Evolutionary conservation across 768 basidiomycete genomes (phyloP), one percentile per base, ranked within the genome.

Genomic region (Suillus paluster): DNA sequence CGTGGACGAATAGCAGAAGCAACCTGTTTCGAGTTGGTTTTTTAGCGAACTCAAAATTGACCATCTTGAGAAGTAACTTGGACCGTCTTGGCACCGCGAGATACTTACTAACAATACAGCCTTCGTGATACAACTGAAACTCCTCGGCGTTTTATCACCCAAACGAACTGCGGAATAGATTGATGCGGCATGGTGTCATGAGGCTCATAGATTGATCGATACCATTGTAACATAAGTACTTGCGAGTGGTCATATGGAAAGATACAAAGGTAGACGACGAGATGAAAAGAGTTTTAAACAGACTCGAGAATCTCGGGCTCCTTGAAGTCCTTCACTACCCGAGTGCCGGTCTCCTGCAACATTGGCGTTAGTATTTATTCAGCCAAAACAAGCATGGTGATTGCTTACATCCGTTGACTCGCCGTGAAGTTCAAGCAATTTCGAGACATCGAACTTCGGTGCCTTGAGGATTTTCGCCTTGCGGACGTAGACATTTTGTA

Each of bases 391-490:
- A 56, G 63, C 46, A 63, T 42, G 23, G 44, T 44, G 19, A 58
- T 52, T 39, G 86, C 95, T 72, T 74, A 95, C 96, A 71, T 97
- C 94, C 71, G 89, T 92, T 69, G 92, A 88, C 78, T 97, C 96
- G 66, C 95, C 95, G 78, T 99, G 97, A 61, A 97, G 87, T 78
- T 99, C 97, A 67, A 99, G 86, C 56, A 99, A 84, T 82, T 99
- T 99, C 67, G 91, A 88, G 60, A 95, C 84, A 78, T 97, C 96
- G 77, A 97, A 95, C 78, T 97, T 97, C 67, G 97, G 97, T 66
- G 96, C 84, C 82, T 98, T 99, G 73, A 99, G 84, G 76, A 99
- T 98, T 86, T 99, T 99, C 70, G 92, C 96, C 84, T 99, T 99
- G 81, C 97, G 92, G 73, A 99, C 86, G 82, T 95, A 97, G 75